phyloP scores from a whole-genome alignment of 2,329 filamentous ascomycete genomes.

The Penicillium sp. region DNA sequence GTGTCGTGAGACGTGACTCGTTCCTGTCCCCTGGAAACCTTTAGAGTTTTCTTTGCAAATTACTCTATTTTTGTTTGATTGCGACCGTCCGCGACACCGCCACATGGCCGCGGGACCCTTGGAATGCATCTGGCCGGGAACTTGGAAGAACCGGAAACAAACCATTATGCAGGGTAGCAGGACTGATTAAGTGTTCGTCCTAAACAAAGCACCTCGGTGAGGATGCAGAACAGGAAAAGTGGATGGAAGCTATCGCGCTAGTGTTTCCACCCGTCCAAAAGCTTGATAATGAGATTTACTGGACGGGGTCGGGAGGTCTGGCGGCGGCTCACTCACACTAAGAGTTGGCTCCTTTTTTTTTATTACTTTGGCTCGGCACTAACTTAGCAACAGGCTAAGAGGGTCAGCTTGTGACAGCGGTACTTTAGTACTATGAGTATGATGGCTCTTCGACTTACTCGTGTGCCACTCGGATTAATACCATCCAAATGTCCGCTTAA shows the following conservation, averaged over 20 bases:
- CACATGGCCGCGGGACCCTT: conserved; percentile 5
- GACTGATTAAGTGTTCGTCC: neutral
- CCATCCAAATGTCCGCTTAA: neutral
- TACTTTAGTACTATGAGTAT: neutral
- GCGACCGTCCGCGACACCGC: neutral
- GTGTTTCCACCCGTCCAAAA: conserved; percentile 9
- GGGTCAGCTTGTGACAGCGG: neutral
- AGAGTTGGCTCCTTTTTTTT: neutral
- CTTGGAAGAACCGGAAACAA: neutral
- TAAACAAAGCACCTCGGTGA: conserved; percentile 18
- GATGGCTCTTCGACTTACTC: neutral
- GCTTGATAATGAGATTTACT: conserved; percentile 9
- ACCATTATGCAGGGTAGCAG: neutral
- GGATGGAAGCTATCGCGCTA: conserved; percentile 10
- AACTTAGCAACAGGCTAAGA: neutral
- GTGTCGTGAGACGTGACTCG: too few relatives aligned
- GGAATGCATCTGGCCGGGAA: neutral
- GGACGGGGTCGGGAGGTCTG: neutral
- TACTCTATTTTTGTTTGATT: neutral
- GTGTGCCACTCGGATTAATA: neutral
- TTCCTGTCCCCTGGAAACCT: neutral
- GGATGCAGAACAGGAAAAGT: neutral
- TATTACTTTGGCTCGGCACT: neutral
- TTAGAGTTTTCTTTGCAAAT: conserved; percentile 2
- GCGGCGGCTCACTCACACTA: neutral